Conservation (phyloP, 176 grass and related monocot species). For the Bromus sterilis region DNA sequence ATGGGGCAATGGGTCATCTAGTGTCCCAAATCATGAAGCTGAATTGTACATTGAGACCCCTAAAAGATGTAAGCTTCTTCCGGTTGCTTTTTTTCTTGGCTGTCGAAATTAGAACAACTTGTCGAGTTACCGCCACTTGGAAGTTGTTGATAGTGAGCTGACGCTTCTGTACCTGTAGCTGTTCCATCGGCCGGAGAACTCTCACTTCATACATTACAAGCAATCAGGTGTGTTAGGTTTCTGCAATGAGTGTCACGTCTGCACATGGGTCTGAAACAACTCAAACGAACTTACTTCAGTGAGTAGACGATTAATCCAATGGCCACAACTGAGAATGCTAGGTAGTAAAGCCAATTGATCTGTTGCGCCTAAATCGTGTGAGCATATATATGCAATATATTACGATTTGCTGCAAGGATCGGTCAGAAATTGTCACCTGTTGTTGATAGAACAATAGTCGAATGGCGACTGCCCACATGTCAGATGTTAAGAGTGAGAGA, state of each 20-base stretch:
- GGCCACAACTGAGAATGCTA: conserved; percentile 45
- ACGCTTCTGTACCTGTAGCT: neutral
- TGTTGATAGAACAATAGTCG: conserved; percentile 51
- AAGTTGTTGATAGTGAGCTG: conserved; percentile 26
- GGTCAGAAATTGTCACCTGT: conserved; percentile 26
- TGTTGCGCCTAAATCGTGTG: conserved; percentile 10
- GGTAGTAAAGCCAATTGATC: conserved; percentile 52
- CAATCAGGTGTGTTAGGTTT: conserved; percentile 1
- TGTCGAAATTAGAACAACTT: neutral
- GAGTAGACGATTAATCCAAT: conserved; percentile 51
- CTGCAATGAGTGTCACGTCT: neutral
- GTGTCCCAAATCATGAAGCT: neutral
- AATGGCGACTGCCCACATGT: conserved; percentile 60
- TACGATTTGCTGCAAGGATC: neutral
- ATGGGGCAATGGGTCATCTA: no score
- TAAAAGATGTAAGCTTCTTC: conserved; percentile 29
- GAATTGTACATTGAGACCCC: neutral
- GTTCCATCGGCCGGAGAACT: neutral
- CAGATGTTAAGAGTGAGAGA: conserved; percentile 56
- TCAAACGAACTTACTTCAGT: conserved; percentile 24
- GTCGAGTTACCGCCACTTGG: conserved; percentile 15
- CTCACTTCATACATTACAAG: conserved; percentile 11
- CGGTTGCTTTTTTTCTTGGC: conserved; percentile 15
- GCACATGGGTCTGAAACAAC: neutral
- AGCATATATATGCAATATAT: conserved; percentile 6